These are phyloP conservation scores for Alternaria sp. DNA, from an alignment of 2,329 filamentous ascomycete species.

Conservation along the genomic window DNA sequence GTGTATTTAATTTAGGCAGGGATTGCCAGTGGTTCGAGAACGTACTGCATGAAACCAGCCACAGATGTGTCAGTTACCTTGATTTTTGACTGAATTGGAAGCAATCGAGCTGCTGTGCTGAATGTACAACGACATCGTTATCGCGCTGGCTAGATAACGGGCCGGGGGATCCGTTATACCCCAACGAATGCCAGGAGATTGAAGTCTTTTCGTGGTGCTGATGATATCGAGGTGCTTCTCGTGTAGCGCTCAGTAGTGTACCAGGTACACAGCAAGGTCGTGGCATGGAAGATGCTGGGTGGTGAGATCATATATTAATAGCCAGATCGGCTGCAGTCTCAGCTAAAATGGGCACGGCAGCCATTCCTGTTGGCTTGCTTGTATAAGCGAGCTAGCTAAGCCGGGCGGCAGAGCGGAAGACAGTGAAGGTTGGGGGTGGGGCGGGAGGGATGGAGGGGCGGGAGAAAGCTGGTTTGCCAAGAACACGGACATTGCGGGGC, in stretches of 20 bases:
- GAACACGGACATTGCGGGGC: constrained; percentile 26
- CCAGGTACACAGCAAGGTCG: constrained; percentile 1
- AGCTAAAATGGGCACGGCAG: not conserved
- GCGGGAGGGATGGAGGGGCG: constrained; percentile 4
- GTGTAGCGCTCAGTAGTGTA: constrained; percentile 13
- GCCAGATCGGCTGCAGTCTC: not conserved
- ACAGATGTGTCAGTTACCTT: constrained; percentile 7
- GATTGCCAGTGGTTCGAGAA: not conserved
- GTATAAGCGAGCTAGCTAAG: constrained; percentile 1
- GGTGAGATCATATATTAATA: constrained; percentile 17
- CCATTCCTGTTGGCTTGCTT: not conserved
- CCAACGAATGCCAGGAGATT: constrained; percentile 2
- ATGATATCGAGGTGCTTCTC: not conserved
- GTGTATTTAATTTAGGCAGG: constrained; percentile 8
- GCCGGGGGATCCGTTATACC: not conserved
- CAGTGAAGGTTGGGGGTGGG: not conserved
- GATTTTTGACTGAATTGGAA: not conserved
- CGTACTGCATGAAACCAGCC: constrained; percentile 9
- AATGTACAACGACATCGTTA: constrained; percentile 9
- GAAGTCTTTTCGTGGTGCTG: constrained; percentile 12
- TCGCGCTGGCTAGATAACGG: not conserved
- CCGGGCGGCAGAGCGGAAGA: constrained; percentile 5
- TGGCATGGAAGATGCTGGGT: constrained; percentile 9
- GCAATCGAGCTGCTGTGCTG: constrained; percentile 6
- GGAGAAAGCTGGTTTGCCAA: constrained; percentile 11